These are phyloP conservation scores for Sporothrix brunneoviolacea DNA, from an alignment of 2,329 filamentous ascomycete genomes.

Conservation along the genomic window DNA sequence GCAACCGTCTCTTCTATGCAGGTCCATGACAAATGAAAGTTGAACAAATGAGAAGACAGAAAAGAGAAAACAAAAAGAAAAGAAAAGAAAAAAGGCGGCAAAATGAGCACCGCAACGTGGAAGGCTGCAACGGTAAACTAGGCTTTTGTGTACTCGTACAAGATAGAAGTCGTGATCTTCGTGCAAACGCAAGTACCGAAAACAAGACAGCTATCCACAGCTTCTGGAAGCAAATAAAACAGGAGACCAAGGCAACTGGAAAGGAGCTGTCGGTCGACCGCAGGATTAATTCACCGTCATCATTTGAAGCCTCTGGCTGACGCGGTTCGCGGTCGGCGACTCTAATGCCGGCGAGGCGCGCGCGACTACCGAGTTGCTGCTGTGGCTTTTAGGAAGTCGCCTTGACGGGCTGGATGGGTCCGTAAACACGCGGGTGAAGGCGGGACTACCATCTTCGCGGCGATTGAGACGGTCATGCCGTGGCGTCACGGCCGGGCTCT, in stretches of 20 bases:
- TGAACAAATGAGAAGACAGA: conserved; percentile 7
- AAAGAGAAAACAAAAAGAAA: background rate
- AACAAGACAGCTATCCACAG: too few relatives aligned
- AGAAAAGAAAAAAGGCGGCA: background rate
- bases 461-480: conserved; percentile 34
- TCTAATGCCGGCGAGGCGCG: conserved; percentile 39
- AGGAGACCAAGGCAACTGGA: background rate
- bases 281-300: conserved; percentile 52
- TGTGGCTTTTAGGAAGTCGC: conserved; percentile 44
- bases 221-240: background rate
- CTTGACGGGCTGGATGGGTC: conserved; percentile 53
- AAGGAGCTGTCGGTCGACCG: too few relatives aligned
- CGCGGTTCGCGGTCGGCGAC: conserved; percentile 43
- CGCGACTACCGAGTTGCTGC: conserved; percentile 46
- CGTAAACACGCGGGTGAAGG: conserved; percentile 60
- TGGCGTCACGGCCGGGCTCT: conserved; percentile 48
- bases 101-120: background rate
- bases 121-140: background rate
- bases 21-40: conserved; percentile 11
- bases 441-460: conserved; percentile 53
- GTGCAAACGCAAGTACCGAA: too few relatives aligned
- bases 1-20: conserved; percentile 13
- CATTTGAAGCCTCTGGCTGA: conserved; percentile 53
- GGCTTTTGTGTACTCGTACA: conserved; percentile 3
- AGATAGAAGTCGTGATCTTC: too few relatives aligned